Evolutionary conservation across 108 stramenopile species (phyloP).

Genomic region (Skeletonema marinoi): DNA sequence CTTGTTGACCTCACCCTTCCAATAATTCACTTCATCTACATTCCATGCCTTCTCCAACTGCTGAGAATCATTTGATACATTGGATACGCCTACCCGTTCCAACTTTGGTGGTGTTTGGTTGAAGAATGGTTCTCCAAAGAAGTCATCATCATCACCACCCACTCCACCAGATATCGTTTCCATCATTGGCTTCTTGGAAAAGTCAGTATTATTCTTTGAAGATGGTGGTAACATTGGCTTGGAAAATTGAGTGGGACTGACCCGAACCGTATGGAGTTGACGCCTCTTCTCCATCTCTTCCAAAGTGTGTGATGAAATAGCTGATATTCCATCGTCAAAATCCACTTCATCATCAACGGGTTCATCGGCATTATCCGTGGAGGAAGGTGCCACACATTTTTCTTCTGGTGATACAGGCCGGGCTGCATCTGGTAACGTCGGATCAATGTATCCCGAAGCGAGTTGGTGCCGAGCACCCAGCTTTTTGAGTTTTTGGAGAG

Average conservation of each 20-base stretch:
- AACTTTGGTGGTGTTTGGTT: background rate
- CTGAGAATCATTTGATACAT: background rate
- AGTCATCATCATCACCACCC: background rate
- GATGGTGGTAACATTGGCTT: background rate
- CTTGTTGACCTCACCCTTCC: constrained; percentile 25
- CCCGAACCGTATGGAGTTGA: background rate
- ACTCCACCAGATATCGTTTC: background rate
- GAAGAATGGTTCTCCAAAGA: background rate
- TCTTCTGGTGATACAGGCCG: constrained; percentile 25
- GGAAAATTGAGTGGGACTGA: constrained; percentile 12
- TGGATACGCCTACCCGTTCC: background rate
- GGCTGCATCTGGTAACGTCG: constrained; percentile 32
- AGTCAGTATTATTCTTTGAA: background rate
- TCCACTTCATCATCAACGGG: constrained; percentile 23
- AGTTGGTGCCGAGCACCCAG: constrained; percentile 44
- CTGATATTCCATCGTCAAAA: constrained; percentile 83
- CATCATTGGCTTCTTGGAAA: background rate
- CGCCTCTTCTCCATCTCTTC: constrained; percentile 65
- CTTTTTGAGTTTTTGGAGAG: constrained; percentile 37
- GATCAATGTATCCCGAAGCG: constrained; percentile 26
- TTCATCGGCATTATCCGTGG: constrained; percentile 1
- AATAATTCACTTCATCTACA: constrained; percentile 8
- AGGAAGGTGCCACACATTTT: background rate
- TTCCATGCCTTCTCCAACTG: background rate
- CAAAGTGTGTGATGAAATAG: constrained; percentile 72